Conservation (phyloP, 1,284 basidiomycete species). For the Cryptococcus sp. region DNA sequence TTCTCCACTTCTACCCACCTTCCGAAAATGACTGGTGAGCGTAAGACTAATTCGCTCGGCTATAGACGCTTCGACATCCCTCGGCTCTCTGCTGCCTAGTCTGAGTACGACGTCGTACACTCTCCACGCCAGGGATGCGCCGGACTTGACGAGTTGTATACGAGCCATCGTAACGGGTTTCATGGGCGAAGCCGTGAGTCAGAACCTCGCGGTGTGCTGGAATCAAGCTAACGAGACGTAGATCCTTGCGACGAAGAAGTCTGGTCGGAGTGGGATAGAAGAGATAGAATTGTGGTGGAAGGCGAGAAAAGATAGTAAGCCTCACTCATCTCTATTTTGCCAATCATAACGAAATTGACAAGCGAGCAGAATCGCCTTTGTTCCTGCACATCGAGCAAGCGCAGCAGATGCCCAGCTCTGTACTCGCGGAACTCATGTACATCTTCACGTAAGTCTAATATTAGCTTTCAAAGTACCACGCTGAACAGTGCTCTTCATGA, state of each 20-base stretch:
- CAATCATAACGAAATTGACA: conserved; percentile 4
- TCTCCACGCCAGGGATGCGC: conserved; percentile 32
- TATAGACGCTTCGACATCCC: conserved; percentile 24
- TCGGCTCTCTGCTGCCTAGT: conserved; percentile 14
- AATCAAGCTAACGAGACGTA: conserved; percentile 12
- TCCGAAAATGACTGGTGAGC: neutral
- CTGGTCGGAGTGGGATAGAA: conserved; percentile 39
- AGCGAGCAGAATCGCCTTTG: conserved; percentile 19
- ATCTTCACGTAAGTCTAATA: conserved; percentile 34
- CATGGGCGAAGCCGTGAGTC: conserved; percentile 36
- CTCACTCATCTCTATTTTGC: neutral
- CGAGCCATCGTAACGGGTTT: conserved; percentile 33
- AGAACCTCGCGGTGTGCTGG: neutral
- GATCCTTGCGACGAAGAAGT: conserved; percentile 28
- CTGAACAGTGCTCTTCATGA: neutral
- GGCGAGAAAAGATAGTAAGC: conserved; percentile 23
- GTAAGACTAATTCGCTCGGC: no score
- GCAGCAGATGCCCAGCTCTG: conserved; percentile 29
- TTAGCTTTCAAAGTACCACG: neutral
- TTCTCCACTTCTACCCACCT: no score
- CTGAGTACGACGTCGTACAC: conserved; percentile 3
- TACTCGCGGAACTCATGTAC: conserved; percentile 43
- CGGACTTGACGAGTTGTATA: conserved; percentile 31
- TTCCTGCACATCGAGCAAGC: conserved; percentile 44
- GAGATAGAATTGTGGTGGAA: conserved; percentile 42